Conservation (phyloP, 2,329 filamentous ascomycete genomes). For the Aspergillus fischeri region DNA sequence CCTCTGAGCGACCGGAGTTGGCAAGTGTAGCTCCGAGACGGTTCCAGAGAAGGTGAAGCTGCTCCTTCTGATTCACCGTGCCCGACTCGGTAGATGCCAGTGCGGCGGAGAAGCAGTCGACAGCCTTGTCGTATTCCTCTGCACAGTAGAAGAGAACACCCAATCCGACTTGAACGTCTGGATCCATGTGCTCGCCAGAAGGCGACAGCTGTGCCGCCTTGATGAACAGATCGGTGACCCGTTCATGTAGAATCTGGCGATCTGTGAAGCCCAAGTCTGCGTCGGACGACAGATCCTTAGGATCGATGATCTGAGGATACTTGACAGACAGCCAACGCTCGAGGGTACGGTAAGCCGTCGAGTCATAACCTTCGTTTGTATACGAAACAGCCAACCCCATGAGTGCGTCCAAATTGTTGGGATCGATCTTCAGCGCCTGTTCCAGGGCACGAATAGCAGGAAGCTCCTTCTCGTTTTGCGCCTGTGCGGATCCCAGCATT, state of each 20-base stretch:
- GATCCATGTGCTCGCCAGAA: conserved; percentile 92
- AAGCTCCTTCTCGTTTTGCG: conserved; percentile 97
- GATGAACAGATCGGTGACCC: conserved; percentile 88
- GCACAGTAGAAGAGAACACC: conserved; percentile 97
- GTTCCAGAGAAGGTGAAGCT: conserved; percentile 96
- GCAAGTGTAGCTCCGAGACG: conserved; percentile 91
- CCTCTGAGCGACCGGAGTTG: conserved; percentile 88
- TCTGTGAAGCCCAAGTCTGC: conserved; percentile 94
- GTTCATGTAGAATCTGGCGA: conserved; percentile 80
- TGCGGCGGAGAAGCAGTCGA: conserved; percentile 94
- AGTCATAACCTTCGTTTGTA: conserved; percentile 98
- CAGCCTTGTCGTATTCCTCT: conserved; percentile 96
- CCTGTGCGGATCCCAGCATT: conserved; percentile 83
- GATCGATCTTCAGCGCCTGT: conserved; percentile 82
- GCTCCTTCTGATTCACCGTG: conserved; percentile 74
- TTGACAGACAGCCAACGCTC: conserved; percentile 96
- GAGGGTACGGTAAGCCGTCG: conserved; percentile 89
- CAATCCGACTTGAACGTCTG: conserved; percentile 93
- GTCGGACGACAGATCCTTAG: conserved; percentile 66
- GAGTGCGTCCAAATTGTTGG: conserved; percentile 78
- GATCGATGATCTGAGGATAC: conserved; percentile 77
- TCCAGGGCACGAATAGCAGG: conserved; percentile 92
- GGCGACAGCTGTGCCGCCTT: conserved; percentile 87
- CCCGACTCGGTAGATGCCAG: conserved; percentile 82
- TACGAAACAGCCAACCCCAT: conserved; percentile 97